Evolutionary conservation across 73 alveolate genomes (phyloP).

Genomic region (Paramecium tetraurelia): DNA sequence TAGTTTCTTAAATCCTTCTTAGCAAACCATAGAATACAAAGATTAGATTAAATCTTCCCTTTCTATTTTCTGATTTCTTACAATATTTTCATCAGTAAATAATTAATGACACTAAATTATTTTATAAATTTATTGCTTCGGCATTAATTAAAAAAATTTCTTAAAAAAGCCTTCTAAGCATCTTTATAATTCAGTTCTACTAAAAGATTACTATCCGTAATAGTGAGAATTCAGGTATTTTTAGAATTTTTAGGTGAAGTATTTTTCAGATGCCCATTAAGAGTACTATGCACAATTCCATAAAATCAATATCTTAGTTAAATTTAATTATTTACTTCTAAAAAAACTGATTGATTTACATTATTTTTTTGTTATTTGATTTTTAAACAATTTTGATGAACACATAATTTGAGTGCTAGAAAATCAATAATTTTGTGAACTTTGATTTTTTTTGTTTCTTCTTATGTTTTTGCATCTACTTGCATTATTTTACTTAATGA

Average conservation of each 20-base stretch:
- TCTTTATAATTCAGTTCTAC: neutral
- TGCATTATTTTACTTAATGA: neutral
- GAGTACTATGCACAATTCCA: neutral
- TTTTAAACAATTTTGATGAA: conserved; percentile 8
- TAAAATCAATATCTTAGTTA: neutral
- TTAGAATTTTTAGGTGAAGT: neutral
- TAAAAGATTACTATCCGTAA: neutral
- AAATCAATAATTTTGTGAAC: neutral
- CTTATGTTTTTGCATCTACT: neutral
- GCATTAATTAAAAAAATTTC: neutral
- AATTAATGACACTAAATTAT: neutral
- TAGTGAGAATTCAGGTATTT: neutral
- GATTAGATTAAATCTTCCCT: neutral
- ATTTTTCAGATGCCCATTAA: neutral
- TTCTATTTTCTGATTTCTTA: neutral
- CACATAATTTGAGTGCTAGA: neutral
- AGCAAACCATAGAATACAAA: neutral
- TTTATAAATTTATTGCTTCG: neutral
- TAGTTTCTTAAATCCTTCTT: neutral
- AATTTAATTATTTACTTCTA: neutral
- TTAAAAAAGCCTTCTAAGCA: neutral
- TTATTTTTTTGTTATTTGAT: neutral
- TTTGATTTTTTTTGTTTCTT: neutral
- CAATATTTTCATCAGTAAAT: neutral
- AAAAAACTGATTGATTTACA: neutral